Percentiles rank a stretch among this genome's conserved stretches.
These are phyloP conservation scores for Lophiostoma macrostomum DNA, from an alignment of 495 filamentous ascomycete genomes.

Conservation along the genomic window DNA sequence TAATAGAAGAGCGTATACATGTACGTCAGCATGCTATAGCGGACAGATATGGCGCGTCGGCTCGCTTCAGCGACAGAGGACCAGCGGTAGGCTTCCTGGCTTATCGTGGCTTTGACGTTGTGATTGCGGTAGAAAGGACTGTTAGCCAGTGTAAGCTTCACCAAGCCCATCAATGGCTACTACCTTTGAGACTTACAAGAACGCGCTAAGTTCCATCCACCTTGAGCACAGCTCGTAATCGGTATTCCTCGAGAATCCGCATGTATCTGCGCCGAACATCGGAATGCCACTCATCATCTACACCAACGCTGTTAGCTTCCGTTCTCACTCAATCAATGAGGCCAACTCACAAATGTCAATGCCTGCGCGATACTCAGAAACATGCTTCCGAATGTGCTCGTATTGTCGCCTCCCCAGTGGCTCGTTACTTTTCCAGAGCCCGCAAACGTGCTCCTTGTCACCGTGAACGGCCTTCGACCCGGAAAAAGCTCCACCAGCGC, in stretches of 20 bases:
- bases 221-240: neutral
- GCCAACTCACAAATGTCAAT: neutral
- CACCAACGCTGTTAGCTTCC: neutral
- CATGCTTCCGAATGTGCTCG: neutral
- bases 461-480: neutral
- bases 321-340: neutral
- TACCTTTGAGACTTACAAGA: neutral
- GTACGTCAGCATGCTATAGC: conserved; percentile 70
- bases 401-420: neutral
- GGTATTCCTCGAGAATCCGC: neutral
- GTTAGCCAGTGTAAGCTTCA: neutral
- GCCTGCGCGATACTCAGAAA: neutral
- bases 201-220: neutral
- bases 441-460: neutral
- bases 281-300: conserved; percentile 2
- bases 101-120: conserved; percentile 57
- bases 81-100: conserved; percentile 76
- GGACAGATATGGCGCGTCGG: conserved; percentile 64
- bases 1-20: conserved; percentile 73
- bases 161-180: neutral
- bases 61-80: conserved; percentile 61
- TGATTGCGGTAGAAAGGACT: conserved; percentile 79
- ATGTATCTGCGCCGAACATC: neutral
- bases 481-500: neutral
- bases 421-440: neutral